Conservation (phyloP, 768 basidiomycete genomes). For the Cystobasidium tubakii region DNA sequence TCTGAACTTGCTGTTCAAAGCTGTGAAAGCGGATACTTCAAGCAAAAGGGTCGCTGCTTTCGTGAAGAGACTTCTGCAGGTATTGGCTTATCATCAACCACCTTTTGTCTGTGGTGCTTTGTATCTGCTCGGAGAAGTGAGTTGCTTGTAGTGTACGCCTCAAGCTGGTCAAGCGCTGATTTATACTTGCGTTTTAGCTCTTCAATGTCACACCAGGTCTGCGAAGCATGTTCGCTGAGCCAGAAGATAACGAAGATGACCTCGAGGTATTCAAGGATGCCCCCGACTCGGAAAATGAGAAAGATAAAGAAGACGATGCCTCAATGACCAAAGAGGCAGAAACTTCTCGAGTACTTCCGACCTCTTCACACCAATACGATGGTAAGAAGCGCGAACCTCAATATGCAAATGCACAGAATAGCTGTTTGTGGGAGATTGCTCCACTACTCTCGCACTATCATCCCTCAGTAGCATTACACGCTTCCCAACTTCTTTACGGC, state of each 20-base stretch:
- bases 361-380: slow-evolving; percentile 59
- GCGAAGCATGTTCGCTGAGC: slow-evolving; percentile 53
- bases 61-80: slow-evolving; percentile 73
- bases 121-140: slow-evolving; percentile 78
- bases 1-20: slow-evolving; percentile 85
- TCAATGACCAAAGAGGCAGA: slow-evolving; percentile 4
- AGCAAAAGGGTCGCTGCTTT: slow-evolving; percentile 68
- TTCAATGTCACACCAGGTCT: slow-evolving; percentile 56
- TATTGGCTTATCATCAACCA: slow-evolving; percentile 65
- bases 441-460: slow-evolving; percentile 82
- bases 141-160: no score
- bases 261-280: slow-evolving; percentile 34
- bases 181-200: slow-evolving; percentile 50
- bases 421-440: slow-evolving; percentile 82
- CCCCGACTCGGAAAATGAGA: slow-evolving; percentile 14
- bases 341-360: slow-evolving; percentile 2
- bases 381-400: slow-evolving; percentile 83
- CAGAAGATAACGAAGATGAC: slow-evolving; percentile 40
- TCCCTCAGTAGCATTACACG: slow-evolving; percentile 79
- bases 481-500: slow-evolving; percentile 67
- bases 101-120: slow-evolving; percentile 86
- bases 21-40: slow-evolving; percentile 65
- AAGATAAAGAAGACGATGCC: slow-evolving; percentile 21
- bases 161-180: no score
- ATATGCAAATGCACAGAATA: slow-evolving; percentile 70